Evolutionary conservation across 1,284 basidiomycete species (phyloP), one percentile per base, ranked within the genome.

Genomic region (Trichosporon sp.): DNA sequence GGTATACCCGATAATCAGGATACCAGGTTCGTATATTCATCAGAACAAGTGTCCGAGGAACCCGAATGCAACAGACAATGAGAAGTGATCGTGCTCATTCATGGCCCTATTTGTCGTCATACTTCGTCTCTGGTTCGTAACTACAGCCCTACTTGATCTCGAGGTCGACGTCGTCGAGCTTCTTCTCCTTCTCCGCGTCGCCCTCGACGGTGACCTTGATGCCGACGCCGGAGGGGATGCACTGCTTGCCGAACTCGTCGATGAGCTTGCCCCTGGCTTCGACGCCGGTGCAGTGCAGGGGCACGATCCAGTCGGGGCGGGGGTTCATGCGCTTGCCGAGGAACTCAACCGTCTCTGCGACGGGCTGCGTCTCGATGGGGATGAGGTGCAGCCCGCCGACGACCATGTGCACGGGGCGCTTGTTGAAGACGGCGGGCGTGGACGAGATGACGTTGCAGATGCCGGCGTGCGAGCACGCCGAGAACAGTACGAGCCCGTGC

Each of bases 211-310:
- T 84, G 1, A 91, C 86, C 73, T 85, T 88, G 31, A 89, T 86
- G 9, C 92, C 91, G 1, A 89, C 89, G 2, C 91, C 91, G 3
- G 88, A 89, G 0, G 91, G 90, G 8, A 80, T 70, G 75, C 89
- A 90, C 1, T 87, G 88, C 64, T 90, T 87, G 21, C 91, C 91
- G 13, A 93, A 84, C 1, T 87, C 90, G 8, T 82, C 81, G 75
- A 89, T 87, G 72, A 93, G 81, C 4, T 88, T 89, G 1, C 90
- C 78, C 77, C 92, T 91, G 31, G 86, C 87, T 34, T 86, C 85
- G 75, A 92, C 91, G 0, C 92, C 91, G 1, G 90, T 88, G 75
- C 92, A 93, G 80, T 93, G 92, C 88, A 93, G 90, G 0, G 92
- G 92, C 0, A 93, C 84, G 47, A 93, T 82, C 73, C 89, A 92